These are phyloP conservation scores for Trypanosomatidae sp. DNA, from an alignment of 208 protist species.

Conservation along the genomic window DNA sequence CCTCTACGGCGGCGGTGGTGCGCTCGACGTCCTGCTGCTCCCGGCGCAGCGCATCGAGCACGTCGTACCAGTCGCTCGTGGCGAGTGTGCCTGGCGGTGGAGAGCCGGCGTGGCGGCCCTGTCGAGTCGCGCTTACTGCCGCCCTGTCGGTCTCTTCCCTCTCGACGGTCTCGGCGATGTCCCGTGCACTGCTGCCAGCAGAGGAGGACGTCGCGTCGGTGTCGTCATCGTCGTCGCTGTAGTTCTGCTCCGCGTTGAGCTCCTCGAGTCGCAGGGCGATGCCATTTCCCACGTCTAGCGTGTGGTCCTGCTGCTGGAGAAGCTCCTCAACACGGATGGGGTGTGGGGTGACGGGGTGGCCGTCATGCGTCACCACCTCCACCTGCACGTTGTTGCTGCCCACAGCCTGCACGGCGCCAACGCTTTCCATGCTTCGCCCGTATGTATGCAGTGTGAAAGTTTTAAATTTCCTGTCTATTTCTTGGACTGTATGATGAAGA, in stretches of 20 bases:
- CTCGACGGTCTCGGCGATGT: constrained; percentile 6
- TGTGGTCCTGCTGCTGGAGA: constrained; percentile 39
- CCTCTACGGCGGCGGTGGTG: constrained; percentile 5
- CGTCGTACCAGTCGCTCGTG: constrained; percentile 54
- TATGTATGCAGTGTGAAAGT: no score
- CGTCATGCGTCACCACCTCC: constrained; percentile 66
- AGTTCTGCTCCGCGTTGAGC: constrained; percentile 34
- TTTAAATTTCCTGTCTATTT: no score
- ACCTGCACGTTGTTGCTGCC: constrained; percentile 47
- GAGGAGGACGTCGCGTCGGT: no score
- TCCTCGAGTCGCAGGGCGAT: constrained; percentile 73
- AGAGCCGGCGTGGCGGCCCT: background rate
- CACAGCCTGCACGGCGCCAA: no score
- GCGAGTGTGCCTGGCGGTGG: constrained; percentile 29
- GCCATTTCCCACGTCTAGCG: constrained; percentile 55
- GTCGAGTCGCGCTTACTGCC: no score
- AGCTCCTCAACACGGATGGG: constrained; percentile 81
- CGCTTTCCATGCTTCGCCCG: no score
- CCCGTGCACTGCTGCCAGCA: constrained; percentile 5
- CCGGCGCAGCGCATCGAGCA: constrained; percentile 50
- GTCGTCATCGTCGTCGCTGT: constrained; percentile 48
- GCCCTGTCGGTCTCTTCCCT: background rate
- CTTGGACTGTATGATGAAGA: no score
- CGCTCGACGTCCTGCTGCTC: constrained; percentile 36
- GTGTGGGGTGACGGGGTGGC: constrained; percentile 38